phyloP scores from a whole-genome alignment of 345 rosid species.

The Gossypium bickii region DNA sequence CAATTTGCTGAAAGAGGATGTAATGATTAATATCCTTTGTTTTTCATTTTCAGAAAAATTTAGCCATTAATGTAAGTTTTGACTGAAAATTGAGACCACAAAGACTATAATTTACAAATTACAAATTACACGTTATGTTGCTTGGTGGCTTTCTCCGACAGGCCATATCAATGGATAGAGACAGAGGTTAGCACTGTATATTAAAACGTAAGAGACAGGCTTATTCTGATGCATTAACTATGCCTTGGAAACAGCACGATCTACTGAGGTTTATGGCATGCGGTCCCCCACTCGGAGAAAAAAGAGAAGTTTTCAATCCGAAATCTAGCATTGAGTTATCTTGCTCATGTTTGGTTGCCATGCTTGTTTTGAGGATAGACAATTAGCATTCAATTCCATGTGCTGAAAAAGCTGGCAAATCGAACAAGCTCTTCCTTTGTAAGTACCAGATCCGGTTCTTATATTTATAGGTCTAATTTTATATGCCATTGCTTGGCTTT shows the following conservation, averaged over 20 bases:
- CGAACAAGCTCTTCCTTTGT: neutral
- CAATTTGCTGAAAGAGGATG: slow-evolving; percentile 2
- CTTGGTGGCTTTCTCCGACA: too few relatives aligned
- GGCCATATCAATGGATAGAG: neutral
- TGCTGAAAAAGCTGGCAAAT: slow-evolving; percentile 6
- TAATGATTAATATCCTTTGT: neutral
- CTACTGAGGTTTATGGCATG: neutral
- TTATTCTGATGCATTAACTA: neutral
- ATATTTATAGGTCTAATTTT: neutral
- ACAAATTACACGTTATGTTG: too few relatives aligned
- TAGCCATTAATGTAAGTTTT: neutral
- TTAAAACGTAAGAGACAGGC: too few relatives aligned
- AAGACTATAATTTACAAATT: neutral
- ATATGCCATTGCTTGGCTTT: too few relatives aligned
- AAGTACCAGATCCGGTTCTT: neutral
- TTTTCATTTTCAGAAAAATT: neutral
- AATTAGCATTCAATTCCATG: neutral
- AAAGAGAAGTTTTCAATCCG: neutral
- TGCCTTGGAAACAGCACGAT: neutral
- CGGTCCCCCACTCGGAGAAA: neutral
- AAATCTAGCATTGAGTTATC: neutral
- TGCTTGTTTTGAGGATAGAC: neutral
- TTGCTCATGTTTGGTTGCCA: neutral
- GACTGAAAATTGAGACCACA: neutral
- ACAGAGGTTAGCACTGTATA: neutral